These are phyloP conservation scores for Auriculariales sp. DNA, from an alignment of 768 basidiomycete species.

Conservation along the genomic window DNA sequence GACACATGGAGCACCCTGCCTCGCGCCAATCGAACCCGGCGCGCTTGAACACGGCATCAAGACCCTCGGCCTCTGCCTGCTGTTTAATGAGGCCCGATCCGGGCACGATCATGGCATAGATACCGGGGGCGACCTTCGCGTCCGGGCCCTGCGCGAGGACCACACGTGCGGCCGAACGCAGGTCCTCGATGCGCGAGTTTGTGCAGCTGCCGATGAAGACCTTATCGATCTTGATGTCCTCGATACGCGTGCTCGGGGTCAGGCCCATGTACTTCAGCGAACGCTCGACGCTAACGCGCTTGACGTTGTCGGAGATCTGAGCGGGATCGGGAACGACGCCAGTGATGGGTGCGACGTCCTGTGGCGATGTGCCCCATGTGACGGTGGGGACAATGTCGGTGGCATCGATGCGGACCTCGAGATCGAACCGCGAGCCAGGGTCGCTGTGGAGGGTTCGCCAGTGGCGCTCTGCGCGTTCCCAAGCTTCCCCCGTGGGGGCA, in stretches of 20 bases:
- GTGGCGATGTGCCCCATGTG: conserved; percentile 88
- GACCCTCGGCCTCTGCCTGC: conserved; percentile 80
- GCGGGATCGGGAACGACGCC: conserved; percentile 68
- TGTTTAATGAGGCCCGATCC: conserved; percentile 84
- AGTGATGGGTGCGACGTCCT: conserved; percentile 74
- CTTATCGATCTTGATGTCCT: conserved; percentile 71
- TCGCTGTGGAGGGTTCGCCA: conserved; percentile 73
- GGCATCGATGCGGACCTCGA: conserved; percentile 65
- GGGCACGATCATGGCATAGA: conserved; percentile 84
- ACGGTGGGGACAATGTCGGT: conserved; percentile 81
- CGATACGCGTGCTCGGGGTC: conserved; percentile 59
- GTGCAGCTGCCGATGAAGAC: conserved; percentile 93
- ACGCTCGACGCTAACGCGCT: conserved; percentile 55
- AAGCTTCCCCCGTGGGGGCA: conserved; percentile 59
- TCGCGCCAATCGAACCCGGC: conserved; percentile 94
- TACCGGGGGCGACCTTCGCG: conserved; percentile 55
- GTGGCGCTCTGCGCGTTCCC: conserved; percentile 76
- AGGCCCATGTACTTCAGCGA: conserved; percentile 83
- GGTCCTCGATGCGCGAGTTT: conserved; percentile 86
- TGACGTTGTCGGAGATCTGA: conserved; percentile 44
- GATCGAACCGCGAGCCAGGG: conserved; percentile 72
- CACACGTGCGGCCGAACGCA: conserved; percentile 73
- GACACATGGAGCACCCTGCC: conserved; percentile 91
- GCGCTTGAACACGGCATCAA: conserved; percentile 74
- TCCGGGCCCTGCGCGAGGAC: conserved; percentile 59